Conservation (phyloP, 176 grass and related monocot species). For the Avena atlantica region DNA sequence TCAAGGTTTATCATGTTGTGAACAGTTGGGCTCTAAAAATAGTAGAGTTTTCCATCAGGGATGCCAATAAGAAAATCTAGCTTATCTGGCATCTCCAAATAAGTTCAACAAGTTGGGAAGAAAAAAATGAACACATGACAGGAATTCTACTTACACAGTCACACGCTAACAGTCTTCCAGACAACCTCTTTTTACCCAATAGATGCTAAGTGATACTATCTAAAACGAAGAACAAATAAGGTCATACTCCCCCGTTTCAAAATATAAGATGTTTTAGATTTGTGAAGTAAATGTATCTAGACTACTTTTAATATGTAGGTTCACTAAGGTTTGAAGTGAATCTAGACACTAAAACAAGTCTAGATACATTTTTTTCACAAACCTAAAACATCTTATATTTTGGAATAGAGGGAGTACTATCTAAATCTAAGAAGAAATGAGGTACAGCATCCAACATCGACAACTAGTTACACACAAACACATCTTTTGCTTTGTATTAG, state of each 20-base stretch:
- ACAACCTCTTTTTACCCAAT: neutral
- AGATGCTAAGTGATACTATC: neutral
- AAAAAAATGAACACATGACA: neutral
- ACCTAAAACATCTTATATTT: no score
- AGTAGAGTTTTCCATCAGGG: neutral
- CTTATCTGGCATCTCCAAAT: neutral
- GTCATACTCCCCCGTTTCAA: no score
- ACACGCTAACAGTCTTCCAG: neutral
- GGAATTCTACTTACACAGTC: neutral
- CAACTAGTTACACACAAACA: neutral
- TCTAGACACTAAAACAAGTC: no score
- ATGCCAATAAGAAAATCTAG: neutral
- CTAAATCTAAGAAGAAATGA: no score
- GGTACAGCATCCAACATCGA: neutral
- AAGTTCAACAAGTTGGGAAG: neutral
- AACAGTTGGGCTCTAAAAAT: neutral
- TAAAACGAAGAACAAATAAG: neutral
- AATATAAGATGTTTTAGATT: no score
- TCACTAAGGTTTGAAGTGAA: no score
- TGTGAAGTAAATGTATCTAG: no score
- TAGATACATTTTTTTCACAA: no score
- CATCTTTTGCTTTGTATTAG: neutral
- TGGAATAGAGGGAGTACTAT: no score
- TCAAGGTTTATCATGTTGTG: neutral
- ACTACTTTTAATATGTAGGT: no score